These are phyloP conservation scores for Iberis pinnata DNA, from an alignment of 345 rosid species.

Conservation along the genomic window DNA sequence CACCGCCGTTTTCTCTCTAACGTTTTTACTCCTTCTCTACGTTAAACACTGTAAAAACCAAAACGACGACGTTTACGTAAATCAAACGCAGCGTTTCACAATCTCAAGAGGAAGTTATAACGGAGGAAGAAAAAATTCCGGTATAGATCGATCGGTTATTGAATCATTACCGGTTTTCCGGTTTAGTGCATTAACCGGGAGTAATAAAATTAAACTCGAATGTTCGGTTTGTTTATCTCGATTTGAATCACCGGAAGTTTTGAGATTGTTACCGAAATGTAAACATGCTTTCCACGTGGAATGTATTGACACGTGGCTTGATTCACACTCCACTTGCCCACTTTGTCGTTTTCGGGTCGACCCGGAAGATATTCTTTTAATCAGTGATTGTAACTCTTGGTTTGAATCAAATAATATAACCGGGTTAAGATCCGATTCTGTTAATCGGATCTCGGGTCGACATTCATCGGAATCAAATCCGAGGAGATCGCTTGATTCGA, in stretches of 20 bases:
- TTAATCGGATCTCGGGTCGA: conserved; percentile 54
- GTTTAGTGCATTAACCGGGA: conserved; percentile 64
- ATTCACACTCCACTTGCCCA: conserved; percentile 89
- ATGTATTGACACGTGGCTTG: conserved; percentile 95
- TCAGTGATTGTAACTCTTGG: conserved; percentile 33
- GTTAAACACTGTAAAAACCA: conserved; percentile 76
- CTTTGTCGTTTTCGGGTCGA: conserved; percentile 87
- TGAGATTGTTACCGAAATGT: conserved; percentile 72
- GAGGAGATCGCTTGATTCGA: conserved; percentile 55
- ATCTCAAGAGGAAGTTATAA: neutral
- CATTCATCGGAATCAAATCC: conserved; percentile 81
- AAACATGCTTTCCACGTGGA: conserved; percentile 92
- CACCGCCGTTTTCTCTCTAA: conserved; percentile 57
- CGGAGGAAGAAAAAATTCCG: conserved; percentile 74
- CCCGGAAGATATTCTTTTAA: conserved; percentile 75
- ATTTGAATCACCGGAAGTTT: conserved; percentile 55
- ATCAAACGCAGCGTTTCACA: conserved; percentile 20
- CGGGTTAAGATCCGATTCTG: conserved; percentile 10
- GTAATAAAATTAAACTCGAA: conserved; percentile 70
- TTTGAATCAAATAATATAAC: conserved; percentile 10
- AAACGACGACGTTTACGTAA: conserved; percentile 28
- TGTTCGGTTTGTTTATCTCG: conserved; percentile 72
- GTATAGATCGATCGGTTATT: conserved; percentile 60
- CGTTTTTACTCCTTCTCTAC: conserved; percentile 71
- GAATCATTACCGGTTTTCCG: conserved; percentile 82